Evolutionary conservation across 257 asterid species (phyloP), one percentile per base, ranked within the genome.

Genomic region (Penstemon newberryi): DNA sequence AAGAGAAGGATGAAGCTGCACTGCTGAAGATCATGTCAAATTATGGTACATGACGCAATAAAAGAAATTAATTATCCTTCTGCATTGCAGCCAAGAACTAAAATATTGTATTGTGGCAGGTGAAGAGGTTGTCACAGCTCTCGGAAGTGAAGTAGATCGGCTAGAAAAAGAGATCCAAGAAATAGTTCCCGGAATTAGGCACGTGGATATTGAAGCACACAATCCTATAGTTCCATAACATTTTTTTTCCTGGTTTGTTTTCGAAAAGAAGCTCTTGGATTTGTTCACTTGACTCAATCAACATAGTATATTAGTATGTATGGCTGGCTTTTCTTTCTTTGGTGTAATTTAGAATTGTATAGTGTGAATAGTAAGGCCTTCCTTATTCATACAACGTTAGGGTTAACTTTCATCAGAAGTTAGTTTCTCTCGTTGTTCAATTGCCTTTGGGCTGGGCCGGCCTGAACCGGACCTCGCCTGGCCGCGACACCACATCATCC

Each of bases 111-210:
- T 37, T 51, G 39, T 71, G 65, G 65, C 85, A 90, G 99, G 99
- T 66, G 99, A 93, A 83, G 99, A 93, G 74, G 96, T 91, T 73
- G 99, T 93, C 39, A 93, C 94, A 13, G 99, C 99, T 66, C 84
- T 90, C 38, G 99, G 99, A 65, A 88, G 95, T 67, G 99, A 93
- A 80, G 97, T 93, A 15, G 97, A 93, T 77, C 85, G 99, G 59
- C 87, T 93, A 3, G 99, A 93, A 52, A 88, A 87, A 66, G 99
- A 93, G 87, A 93, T 93, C 65, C 97, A 93, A 72, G 88, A 78
- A 51, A 80, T 93, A 25, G 96, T 93, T 69, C 99, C 99, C 3
- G 99, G 99, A 19, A 93, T 93, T 47, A 83, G 78, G 84, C 99
- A 93, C 42, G 94, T 90, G 4, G 99, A 90, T 73, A 93, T 93